These are phyloP conservation scores for Sergeia podlipaevii DNA, from an alignment of 208 protist genomes.

Conservation along the genomic window DNA sequence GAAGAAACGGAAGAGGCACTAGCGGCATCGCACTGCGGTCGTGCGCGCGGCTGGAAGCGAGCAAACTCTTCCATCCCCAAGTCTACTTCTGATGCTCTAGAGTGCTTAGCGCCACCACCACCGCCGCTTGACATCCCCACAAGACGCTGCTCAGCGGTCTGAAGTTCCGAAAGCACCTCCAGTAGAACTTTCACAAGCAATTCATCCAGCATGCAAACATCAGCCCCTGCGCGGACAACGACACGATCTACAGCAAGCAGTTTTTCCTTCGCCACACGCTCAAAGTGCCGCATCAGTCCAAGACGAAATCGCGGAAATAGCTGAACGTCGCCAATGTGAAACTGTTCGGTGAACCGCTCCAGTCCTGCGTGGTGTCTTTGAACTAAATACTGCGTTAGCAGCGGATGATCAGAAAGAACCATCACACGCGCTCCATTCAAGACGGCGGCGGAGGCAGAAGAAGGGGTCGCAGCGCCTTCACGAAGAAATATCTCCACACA, in stretches of 20 bases:
- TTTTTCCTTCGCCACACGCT: conserved; percentile 26
- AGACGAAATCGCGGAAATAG: conserved; percentile 85
- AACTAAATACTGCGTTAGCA: conserved; percentile 56
- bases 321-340: conserved; percentile 71
- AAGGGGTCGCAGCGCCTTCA: not conserved
- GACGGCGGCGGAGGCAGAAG: conserved; percentile 4
- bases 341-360: conserved; percentile 59
- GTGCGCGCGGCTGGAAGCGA: conserved; percentile 22
- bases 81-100: not conserved
- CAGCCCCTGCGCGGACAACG: conserved; percentile 27
- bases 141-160: conserved; percentile 36
- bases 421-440: conserved; percentile 42
- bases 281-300: conserved; percentile 73
- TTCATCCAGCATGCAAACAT: conserved; percentile 32
- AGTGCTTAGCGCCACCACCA: not conserved
- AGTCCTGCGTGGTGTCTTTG: conserved; percentile 50
- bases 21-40: not conserved
- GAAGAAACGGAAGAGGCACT: not conserved
- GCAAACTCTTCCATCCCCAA: conserved; percentile 16
- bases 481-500: conserved; percentile 68
- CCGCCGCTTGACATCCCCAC: not conserved
- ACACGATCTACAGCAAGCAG: conserved; percentile 57
- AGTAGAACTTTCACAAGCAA: conserved; percentile 55
- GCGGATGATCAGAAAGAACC: conserved; percentile 58
- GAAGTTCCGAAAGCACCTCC: conserved; percentile 69